A percentile compares a stretch with the other conserved stretches of the same genome.
Conservation (phyloP, 23 red algal genomes). For the Gracilaria gracilis region DNA sequence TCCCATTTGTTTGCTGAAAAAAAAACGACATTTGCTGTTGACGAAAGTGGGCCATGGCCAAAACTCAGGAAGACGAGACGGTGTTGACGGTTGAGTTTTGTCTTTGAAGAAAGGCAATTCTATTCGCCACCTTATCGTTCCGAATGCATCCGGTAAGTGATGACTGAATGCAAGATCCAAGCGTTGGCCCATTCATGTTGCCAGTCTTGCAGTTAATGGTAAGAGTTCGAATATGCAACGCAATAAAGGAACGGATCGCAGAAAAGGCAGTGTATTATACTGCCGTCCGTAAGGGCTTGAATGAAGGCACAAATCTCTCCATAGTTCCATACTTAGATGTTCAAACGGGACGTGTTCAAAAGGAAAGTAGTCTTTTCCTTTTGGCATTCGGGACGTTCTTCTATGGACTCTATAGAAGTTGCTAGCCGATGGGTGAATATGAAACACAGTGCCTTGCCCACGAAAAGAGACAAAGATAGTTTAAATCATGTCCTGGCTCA, state of each 20-base stretch:
- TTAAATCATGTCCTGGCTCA: not conserved
- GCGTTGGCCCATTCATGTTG: not conserved
- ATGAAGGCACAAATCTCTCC: not conserved
- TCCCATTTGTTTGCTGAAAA: too few species aligned
- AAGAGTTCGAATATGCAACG: not conserved
- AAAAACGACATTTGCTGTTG: not conserved
- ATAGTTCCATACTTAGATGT: not conserved
- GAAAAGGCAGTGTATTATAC: not conserved
- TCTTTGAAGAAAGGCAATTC: not conserved
- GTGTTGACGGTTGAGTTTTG: constrained; percentile 1
- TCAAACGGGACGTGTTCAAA: not conserved
- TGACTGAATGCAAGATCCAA: not conserved
- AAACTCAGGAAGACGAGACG: not conserved
- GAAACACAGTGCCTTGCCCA: not conserved
- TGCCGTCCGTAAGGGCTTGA: not conserved
- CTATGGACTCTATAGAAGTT: not conserved
- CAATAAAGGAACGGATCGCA: not conserved
- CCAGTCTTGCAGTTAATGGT: not conserved
- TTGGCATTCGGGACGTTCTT: not conserved
- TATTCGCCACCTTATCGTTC: not conserved
- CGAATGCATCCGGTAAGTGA: not conserved
- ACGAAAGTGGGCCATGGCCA: not conserved
- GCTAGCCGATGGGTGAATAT: not conserved
- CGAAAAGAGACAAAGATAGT: not conserved
- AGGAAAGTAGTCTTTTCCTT: constrained; percentile 9